Conservation (phyloP, 169 alveolate species). For the Besnoitia besnoiti region DNA sequence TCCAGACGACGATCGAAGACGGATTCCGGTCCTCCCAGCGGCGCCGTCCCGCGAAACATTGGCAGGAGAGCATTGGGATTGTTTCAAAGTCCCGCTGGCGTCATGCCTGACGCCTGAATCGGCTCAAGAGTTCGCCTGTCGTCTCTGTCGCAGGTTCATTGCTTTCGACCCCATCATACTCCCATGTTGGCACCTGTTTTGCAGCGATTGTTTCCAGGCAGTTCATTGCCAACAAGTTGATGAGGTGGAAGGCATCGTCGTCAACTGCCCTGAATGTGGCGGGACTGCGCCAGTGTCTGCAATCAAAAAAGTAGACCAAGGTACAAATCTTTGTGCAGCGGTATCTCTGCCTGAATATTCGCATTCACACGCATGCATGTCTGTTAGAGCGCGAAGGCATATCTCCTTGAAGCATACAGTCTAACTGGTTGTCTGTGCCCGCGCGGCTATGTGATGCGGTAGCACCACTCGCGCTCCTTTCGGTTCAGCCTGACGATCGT, state of each 20-base stretch:
- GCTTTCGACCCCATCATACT: slow-evolving; percentile 19
- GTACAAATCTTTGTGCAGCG: not conserved
- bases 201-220: not conserved
- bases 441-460: too few relatives aligned
- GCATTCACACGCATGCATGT: not conserved
- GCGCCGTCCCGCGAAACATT: not conserved
- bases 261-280: slow-evolving; percentile 27
- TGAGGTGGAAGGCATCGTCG: not conserved
- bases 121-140: slow-evolving; percentile 30
- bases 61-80: not conserved
- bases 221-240: not conserved
- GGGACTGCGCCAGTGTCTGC: not conserved
- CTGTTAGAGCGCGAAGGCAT: too few relatives aligned
- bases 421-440: too few relatives aligned
- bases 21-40: not conserved
- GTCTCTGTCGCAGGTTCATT: not conserved
- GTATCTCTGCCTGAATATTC: not conserved
- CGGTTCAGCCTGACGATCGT: not conserved
- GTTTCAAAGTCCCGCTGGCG: not conserved
- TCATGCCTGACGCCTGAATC: not conserved
- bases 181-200: slow-evolving; percentile 26
- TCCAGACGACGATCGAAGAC: not conserved
- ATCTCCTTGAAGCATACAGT: too few relatives aligned
- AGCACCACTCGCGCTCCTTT: too few relatives aligned
- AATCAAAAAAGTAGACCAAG: slow-evolving; percentile 3